Conservation (phyloP, 2,329 filamentous ascomycete species). For the Ophiostoma pallidulum region DNA sequence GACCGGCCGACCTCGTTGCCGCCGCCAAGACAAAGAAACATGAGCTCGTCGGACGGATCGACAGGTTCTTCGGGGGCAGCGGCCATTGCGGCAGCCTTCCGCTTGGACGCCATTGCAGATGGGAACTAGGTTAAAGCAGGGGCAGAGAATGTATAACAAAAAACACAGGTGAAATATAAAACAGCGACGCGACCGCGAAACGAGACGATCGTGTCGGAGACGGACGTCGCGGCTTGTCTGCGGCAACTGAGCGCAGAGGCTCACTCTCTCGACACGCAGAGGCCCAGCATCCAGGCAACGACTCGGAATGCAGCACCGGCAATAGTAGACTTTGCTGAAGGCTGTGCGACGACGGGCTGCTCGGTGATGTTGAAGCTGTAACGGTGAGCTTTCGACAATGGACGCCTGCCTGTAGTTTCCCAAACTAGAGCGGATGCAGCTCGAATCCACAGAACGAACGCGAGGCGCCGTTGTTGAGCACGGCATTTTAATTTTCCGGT, state of each 20-base stretch:
- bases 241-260: not conserved
- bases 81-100: conserved; percentile 72
- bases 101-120: conserved; percentile 73
- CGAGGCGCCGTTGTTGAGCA: too few species aligned
- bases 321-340: not conserved
- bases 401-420: not conserved
- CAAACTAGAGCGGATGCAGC: conserved; percentile 6
- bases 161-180: not conserved
- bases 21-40: conserved; percentile 87
- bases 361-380: not conserved
- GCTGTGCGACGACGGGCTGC: not conserved
- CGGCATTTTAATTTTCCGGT: conserved; percentile 6
- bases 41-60: conserved; percentile 86
- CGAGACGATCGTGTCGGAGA: too few species aligned
- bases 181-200: too few species aligned
- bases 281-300: not conserved
- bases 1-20: conserved; percentile 96
- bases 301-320: too few species aligned
- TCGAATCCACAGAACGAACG: too few species aligned
- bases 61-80: conserved; percentile 70
- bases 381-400: not conserved
- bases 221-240: not conserved
- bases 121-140: not conserved
- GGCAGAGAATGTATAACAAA: not conserved
- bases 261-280: not conserved